Evolutionary conservation across 495 filamentous ascomycete genomes (phyloP).

Genomic region (Penicillium malachiteum): DNA sequence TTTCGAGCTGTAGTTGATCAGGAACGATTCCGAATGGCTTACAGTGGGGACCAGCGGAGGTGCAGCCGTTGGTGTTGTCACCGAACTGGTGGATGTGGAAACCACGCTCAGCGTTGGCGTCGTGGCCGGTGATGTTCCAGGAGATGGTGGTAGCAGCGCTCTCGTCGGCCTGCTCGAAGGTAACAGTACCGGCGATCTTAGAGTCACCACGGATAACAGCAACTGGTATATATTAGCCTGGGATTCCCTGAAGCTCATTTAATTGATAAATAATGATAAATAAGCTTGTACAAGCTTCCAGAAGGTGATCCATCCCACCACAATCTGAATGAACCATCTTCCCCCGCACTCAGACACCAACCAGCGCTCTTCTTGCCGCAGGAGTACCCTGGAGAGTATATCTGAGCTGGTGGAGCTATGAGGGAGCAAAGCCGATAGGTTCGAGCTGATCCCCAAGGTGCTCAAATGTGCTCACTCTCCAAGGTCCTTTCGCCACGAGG

Average conservation of each 20-base stretch:
- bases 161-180: constrained; percentile 89
- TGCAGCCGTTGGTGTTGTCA: constrained; percentile 99
- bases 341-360: constrained; percentile 7
- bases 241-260: neutral
- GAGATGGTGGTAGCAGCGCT: constrained; percentile 76
- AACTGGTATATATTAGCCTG: constrained; percentile 53
- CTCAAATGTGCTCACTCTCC: constrained; percentile 55
- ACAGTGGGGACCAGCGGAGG: constrained; percentile 95
- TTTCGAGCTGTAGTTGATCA: too few relatives aligned
- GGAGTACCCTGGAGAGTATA: neutral
- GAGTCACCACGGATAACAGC: constrained; percentile 96
- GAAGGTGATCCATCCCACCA: neutral
- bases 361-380: neutral
- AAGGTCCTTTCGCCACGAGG: constrained; percentile 36
- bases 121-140: constrained; percentile 90
- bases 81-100: constrained; percentile 98
- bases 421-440: constrained; percentile 36
- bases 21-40: constrained; percentile 29
- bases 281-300: neutral
- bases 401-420: constrained; percentile 1
- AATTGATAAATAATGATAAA: neutral
- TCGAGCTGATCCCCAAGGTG: constrained; percentile 40
- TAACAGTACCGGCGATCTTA: constrained; percentile 85
- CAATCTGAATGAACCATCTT: too few relatives aligned
- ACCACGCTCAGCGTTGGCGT: constrained; percentile 92